phyloP scores from a whole-genome alignment of 2,329 filamentous ascomycete genomes.

The Remersonia thermophila region DNA sequence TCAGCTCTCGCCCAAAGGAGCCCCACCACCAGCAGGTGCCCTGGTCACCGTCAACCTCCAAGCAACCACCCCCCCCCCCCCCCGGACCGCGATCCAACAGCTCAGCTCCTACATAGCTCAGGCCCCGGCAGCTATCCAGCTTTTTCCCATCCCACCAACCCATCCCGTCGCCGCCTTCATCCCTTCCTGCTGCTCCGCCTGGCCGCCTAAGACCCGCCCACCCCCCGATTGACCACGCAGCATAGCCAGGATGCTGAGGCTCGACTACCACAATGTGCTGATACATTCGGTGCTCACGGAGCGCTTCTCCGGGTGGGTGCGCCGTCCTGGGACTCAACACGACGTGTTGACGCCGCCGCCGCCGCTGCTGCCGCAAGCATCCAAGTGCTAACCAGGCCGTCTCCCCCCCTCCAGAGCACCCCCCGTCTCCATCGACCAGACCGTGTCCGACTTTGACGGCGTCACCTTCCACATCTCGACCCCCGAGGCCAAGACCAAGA shows the following conservation, averaged over 20 bases:
- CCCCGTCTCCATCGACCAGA: conserved; percentile 87
- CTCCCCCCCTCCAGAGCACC: conserved; percentile 53
- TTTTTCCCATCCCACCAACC: too few species aligned
- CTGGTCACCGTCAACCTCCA: conserved; percentile 1
- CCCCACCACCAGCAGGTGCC: conserved; percentile 12
- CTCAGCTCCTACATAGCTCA: conserved; percentile 3
- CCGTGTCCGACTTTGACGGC: conserved; percentile 97
- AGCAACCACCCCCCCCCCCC: conserved; percentile 8
- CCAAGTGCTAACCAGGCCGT: background rate
- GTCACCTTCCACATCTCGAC: conserved; percentile 98
- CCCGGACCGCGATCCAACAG: background rate
- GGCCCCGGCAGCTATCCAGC: too few species aligned
- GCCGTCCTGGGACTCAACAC: too few species aligned
- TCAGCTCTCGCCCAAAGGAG: conserved; percentile 12
- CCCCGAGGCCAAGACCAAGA: conserved; percentile 84
- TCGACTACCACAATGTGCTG: conserved; percentile 98
- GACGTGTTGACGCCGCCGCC: too few species aligned
- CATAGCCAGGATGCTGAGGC: conserved; percentile 59
- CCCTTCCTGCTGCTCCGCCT: too few species aligned
- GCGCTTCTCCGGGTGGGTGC: conserved; percentile 69
- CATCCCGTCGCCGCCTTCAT: too few species aligned
- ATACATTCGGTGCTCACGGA: conserved; percentile 94
- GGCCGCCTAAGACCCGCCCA: too few species aligned
- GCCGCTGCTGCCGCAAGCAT: background rate
- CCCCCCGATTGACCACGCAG: too few species aligned